Evolutionary conservation across 495 filamentous ascomycete genomes (phyloP).

Genomic region (Penicillium daleae): DNA sequence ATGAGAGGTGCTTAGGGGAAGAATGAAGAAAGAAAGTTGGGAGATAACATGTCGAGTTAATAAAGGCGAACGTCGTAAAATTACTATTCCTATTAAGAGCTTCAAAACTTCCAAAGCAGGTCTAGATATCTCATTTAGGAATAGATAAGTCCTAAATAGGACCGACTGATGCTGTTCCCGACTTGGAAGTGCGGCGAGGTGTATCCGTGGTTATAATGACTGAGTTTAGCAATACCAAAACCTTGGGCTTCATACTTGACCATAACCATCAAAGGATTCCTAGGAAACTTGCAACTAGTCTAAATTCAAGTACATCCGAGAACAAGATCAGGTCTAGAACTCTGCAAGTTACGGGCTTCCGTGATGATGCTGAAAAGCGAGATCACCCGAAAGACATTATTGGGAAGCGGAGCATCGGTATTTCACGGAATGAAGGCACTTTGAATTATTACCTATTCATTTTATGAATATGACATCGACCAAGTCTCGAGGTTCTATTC

Average conservation of each 20-base stretch:
- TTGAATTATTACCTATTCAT: no score
- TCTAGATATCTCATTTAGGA: background rate
- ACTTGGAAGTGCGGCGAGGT: background rate
- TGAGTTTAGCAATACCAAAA: background rate
- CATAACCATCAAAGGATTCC: background rate
- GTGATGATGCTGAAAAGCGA: background rate
- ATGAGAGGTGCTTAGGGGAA: background rate
- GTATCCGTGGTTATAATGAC: constrained; percentile 1
- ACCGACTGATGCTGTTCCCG: background rate
- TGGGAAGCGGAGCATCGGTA: no score
- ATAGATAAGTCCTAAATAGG: background rate
- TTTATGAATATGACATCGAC: background rate
- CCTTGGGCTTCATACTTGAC: background rate
- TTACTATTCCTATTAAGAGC: background rate
- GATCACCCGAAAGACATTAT: background rate
- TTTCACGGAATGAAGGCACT: no score
- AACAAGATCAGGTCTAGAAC: background rate
- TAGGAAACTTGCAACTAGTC: background rate
- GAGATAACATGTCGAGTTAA: background rate
- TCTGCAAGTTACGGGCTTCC: background rate
- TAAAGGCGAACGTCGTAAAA: background rate
- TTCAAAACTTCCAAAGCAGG: background rate
- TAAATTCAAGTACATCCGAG: background rate
- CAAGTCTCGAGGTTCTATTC: no score
- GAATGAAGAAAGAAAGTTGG: background rate